Conservation (phyloP, 352 stramenopile genomes). For the Phytophthora macrochlamydospora region DNA sequence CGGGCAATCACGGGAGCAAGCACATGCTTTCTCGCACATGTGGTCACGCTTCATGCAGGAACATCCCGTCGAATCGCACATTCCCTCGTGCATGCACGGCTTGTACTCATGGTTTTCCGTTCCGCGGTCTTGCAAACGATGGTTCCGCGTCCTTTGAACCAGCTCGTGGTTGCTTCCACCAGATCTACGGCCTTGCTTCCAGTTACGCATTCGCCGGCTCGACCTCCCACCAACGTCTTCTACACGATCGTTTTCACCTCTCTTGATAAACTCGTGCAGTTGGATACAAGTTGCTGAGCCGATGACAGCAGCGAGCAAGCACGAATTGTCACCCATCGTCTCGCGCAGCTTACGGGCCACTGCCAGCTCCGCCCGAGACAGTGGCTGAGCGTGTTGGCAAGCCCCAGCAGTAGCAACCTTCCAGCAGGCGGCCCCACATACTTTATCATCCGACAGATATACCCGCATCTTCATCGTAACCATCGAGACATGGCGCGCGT, state of each 20-base stretch:
- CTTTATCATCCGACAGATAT: constrained; percentile 29
- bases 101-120: constrained; percentile 71
- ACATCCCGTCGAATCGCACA: constrained; percentile 57
- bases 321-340: constrained; percentile 66
- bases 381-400: background rate
- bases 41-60: constrained; percentile 66
- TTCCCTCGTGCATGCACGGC: constrained; percentile 73
- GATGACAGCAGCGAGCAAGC: constrained; percentile 62
- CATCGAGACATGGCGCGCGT: constrained; percentile 49
- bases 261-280: constrained; percentile 48
- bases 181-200: constrained; percentile 41
- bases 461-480: constrained; percentile 49
- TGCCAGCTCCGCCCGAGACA: constrained; percentile 41
- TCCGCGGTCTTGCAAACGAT: constrained; percentile 63
- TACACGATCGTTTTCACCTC: constrained; percentile 22
- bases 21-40: constrained; percentile 53
- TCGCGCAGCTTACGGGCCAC: constrained; percentile 61
- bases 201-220: constrained; percentile 33
- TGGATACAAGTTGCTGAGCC: constrained; percentile 46
- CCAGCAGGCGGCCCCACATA: constrained; percentile 49
- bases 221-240: constrained; percentile 7
- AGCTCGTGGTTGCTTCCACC: constrained; percentile 60
- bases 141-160: constrained; percentile 66
- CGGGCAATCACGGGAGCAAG: constrained; percentile 44
- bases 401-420: constrained; percentile 16